phyloP scores from a whole-genome alignment of 2,329 filamentous ascomycete genomes.

The Exophiala mesophila region DNA sequence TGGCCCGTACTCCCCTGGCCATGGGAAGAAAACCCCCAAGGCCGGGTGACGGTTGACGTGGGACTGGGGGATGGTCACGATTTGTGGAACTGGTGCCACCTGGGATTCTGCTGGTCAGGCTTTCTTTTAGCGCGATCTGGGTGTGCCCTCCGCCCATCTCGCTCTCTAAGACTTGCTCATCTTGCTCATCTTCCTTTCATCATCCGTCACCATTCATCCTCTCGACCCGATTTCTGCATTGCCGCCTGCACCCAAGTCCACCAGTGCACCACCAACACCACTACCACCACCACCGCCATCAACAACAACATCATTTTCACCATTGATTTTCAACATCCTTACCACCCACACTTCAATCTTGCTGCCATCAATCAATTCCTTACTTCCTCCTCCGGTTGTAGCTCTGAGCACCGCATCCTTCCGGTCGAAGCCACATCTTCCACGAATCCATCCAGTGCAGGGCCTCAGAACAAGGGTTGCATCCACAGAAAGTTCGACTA shows the following conservation, averaged over 20 bases:
- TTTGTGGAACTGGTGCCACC: too few species aligned
- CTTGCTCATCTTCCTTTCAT: constrained; percentile 21
- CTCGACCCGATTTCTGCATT: constrained; percentile 17
- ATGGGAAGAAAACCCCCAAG: too few species aligned
- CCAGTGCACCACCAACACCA: neutral
- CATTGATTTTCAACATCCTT: constrained; percentile 1
- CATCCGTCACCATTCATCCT: constrained; percentile 14
- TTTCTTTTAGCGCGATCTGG: neutral
- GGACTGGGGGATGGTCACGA: too few species aligned
- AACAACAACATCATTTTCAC: neutral
- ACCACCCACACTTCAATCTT: neutral
- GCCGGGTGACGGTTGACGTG: too few species aligned
- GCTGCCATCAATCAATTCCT: neutral
- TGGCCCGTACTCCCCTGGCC: too few species aligned
- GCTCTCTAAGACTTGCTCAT: constrained; percentile 26
- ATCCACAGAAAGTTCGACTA: too few species aligned
- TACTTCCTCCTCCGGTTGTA: neutral
- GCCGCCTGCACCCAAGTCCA: constrained; percentile 4
- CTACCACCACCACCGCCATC: constrained; percentile 1
- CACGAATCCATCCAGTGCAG: too few species aligned
- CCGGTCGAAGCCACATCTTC: too few species aligned
- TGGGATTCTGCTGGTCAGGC: neutral
- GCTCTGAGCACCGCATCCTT: too few species aligned
- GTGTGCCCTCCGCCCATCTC: constrained; percentile 26
- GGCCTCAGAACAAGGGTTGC: too few species aligned